These are phyloP conservation scores for Wickerhamiella musiphila DNA, from an alignment of 805 yeast genomes.

Conservation along the genomic window DNA sequence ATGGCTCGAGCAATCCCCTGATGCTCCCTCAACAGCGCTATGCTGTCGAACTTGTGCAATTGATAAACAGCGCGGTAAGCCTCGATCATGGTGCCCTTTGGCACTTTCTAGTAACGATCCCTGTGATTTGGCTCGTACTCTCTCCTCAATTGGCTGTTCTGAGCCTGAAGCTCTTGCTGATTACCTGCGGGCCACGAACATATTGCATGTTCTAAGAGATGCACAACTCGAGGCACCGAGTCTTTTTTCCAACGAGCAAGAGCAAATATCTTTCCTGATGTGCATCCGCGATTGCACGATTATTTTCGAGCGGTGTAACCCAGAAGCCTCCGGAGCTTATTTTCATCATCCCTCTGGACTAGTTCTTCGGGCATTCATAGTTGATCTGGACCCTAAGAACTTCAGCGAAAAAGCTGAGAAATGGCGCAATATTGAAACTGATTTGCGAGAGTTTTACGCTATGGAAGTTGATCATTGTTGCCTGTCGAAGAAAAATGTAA, in stretches of 20 bases:
- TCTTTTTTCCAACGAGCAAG: not conserved
- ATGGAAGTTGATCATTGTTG: no score
- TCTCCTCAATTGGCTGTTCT: constrained; percentile 1
- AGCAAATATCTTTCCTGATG: constrained; percentile 31
- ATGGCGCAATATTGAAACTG: constrained; percentile 31
- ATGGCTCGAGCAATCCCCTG: constrained; percentile 35
- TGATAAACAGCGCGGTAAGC: constrained; percentile 21
- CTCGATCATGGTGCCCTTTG: constrained; percentile 29
- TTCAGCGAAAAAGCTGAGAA: constrained; percentile 25
- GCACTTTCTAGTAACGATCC: constrained; percentile 25
- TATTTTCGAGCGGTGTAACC: constrained; percentile 23
- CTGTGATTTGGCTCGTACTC: constrained; percentile 2
- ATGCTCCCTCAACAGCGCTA: constrained; percentile 21
- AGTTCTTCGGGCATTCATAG: constrained; percentile 26
- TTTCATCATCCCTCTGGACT: constrained; percentile 13
- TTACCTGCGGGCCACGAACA: constrained; percentile 8
- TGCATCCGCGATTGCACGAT: constrained; percentile 41
- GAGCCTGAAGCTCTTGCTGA: constrained; percentile 7
- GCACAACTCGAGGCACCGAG: constrained; percentile 13
- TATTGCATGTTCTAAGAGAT: constrained; percentile 16
- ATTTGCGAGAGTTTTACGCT: constrained; percentile 8
- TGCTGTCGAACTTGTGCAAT: constrained; percentile 45
- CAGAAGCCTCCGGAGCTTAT: not conserved
- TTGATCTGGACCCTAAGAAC: constrained; percentile 36
- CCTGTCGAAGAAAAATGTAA: no score